Evolutionary conservation across 2,329 filamentous ascomycete genomes (phyloP).

Genomic region (Byssochlamys sp.): DNA sequence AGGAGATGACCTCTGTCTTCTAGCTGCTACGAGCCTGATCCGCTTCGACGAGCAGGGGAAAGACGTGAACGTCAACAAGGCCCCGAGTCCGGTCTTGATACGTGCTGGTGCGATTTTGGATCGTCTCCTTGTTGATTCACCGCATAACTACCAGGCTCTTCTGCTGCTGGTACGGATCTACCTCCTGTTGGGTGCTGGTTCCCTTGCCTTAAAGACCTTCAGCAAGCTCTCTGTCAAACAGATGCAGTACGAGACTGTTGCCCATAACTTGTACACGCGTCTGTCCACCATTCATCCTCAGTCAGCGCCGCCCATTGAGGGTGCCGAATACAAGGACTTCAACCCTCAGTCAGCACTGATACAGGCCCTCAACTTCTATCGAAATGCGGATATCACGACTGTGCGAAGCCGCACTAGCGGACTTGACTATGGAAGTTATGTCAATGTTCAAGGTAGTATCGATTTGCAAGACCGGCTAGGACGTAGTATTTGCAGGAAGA

Average conservation of each 20-base stretch:
- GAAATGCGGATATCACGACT: conserved; percentile 29
- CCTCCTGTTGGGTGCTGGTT: conserved; percentile 35
- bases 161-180: conserved; percentile 37
- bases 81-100: conserved; percentile 23
- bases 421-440: conserved; percentile 34
- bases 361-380: conserved; percentile 33
- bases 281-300: conserved; percentile 40
- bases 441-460: conserved; percentile 35
- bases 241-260: conserved; percentile 39
- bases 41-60: conserved; percentile 16
- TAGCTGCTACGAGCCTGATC: conserved; percentile 35
- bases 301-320: conserved; percentile 30
- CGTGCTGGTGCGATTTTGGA: conserved; percentile 32
- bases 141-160: conserved; percentile 38
- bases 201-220: conserved; percentile 38
- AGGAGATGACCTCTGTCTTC: conserved; percentile 34
- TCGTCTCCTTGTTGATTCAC: conserved; percentile 31
- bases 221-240: conserved; percentile 40
- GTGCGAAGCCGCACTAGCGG: conserved; percentile 28
- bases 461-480: conserved; percentile 30
- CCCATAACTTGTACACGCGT: conserved; percentile 39
- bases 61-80: conserved; percentile 9
- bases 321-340: conserved; percentile 32
- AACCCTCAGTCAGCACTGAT: conserved; percentile 32
- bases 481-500: conserved; percentile 31